Conservation (phyloP, 2,329 filamentous ascomycete species). For the Elsinoe perseae region DNA sequence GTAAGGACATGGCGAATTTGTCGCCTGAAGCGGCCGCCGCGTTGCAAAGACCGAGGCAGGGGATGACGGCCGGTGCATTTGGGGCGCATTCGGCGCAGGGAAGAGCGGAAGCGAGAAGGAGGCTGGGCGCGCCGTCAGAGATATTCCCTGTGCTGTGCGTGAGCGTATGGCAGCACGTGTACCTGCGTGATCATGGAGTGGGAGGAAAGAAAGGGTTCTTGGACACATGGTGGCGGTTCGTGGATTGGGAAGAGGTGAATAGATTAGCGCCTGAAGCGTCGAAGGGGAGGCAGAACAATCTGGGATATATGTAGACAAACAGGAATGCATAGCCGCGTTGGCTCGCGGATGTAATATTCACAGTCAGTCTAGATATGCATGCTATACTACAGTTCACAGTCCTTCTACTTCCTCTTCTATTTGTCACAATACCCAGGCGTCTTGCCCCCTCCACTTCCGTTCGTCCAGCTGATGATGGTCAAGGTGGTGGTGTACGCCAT, state of each 20-base stretch:
- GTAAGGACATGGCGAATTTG: slow-evolving; percentile 61
- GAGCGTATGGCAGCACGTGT: slow-evolving; percentile 95
- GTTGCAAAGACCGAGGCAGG: slow-evolving; percentile 12
- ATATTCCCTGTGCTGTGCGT: slow-evolving; percentile 76
- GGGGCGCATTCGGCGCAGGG: slow-evolving; percentile 28
- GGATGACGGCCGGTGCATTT: slow-evolving; percentile 32
- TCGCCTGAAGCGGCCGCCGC: slow-evolving; percentile 21
- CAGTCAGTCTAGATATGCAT: slow-evolving; percentile 11
- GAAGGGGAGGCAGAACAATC: not conserved
- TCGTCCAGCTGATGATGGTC: slow-evolving; percentile 80
- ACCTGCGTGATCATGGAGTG: slow-evolving; percentile 72
- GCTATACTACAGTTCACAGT: not conserved
- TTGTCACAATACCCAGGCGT: slow-evolving; percentile 57
- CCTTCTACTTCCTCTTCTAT: not conserved
- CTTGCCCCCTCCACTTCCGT: slow-evolving; percentile 42
- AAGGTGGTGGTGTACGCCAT: slow-evolving; percentile 89
- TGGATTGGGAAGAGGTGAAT: slow-evolving; percentile 74
- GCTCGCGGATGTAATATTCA: slow-evolving; percentile 7
- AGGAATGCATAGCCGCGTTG: not conserved
- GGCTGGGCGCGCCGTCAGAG: slow-evolving; percentile 57
- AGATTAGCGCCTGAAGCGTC: slow-evolving; percentile 15
- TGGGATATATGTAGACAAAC: not conserved
- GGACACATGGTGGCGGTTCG: slow-evolving; percentile 74
- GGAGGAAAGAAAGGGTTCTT: slow-evolving; percentile 69
- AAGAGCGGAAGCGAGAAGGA: slow-evolving; percentile 34